Conservation (phyloP, 2,329 filamentous ascomycete species). For the Didymosphaeria variabile region DNA sequence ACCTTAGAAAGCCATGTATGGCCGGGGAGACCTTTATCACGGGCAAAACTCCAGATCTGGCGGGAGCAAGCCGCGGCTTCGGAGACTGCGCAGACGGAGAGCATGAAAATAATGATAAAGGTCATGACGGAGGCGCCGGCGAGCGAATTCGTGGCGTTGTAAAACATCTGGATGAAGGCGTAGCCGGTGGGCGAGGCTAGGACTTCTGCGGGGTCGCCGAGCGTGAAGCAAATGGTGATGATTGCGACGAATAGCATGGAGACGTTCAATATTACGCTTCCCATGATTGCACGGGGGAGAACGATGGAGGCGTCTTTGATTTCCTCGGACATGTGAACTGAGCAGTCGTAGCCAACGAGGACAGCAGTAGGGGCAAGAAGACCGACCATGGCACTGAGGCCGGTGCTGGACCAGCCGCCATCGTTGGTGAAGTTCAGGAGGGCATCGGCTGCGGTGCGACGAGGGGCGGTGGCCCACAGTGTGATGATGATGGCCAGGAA, state of each 20-base stretch:
- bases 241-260: constrained; percentile 43
- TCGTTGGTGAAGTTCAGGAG: constrained; percentile 43
- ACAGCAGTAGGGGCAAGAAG: constrained; percentile 31
- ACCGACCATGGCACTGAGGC: constrained; percentile 45
- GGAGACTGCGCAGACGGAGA: constrained; percentile 32
- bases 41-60: constrained; percentile 35
- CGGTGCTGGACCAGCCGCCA: constrained; percentile 45
- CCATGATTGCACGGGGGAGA: constrained; percentile 48
- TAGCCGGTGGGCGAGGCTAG: constrained; percentile 43
- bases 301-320: constrained; percentile 49
- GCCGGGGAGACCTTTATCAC: constrained; percentile 32
- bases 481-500: constrained; percentile 52
- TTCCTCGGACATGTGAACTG: constrained; percentile 52
- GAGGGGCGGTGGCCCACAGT: constrained; percentile 36
- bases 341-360: constrained; percentile 37
- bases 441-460: constrained; percentile 23
- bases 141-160: constrained; percentile 27
- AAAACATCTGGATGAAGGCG: constrained; percentile 50
- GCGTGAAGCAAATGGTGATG: constrained; percentile 50
- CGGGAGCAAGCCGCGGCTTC: constrained; percentile 32
- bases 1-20: constrained; percentile 28
- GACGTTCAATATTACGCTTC: constrained; percentile 49
- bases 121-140: constrained; percentile 32
- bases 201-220: constrained; percentile 38
- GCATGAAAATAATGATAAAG: constrained; percentile 32